These are phyloP conservation scores for Tubosaeta brunneosetosa DNA, from an alignment of 768 basidiomycete genomes.

Conservation along the genomic window DNA sequence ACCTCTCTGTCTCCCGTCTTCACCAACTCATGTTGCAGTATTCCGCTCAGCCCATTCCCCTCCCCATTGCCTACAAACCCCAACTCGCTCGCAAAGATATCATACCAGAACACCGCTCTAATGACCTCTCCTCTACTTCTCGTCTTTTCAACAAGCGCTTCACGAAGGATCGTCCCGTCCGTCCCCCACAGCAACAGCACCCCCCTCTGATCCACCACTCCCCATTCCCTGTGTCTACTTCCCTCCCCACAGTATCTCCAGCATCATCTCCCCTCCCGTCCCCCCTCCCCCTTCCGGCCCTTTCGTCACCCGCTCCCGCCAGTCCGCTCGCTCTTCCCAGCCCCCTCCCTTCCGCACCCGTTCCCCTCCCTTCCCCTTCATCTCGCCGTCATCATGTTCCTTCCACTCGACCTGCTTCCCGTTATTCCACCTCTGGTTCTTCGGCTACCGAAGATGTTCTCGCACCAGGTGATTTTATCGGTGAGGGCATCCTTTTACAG, in stretches of 20 bases:
- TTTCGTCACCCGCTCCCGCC: constrained; percentile 24
- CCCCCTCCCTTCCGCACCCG: constrained; percentile 33
- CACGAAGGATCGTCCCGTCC: constrained; percentile 27
- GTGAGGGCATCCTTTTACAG: constrained; percentile 60
- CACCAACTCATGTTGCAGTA: constrained; percentile 58
- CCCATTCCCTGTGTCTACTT: constrained; percentile 5
- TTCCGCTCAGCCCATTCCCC: constrained; percentile 32
- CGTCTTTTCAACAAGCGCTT: constrained; percentile 34
- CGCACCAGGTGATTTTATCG: constrained; percentile 67
- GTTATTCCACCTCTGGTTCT: constrained; percentile 30
- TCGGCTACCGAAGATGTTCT: constrained; percentile 50
- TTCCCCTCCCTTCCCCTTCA: constrained; percentile 27
- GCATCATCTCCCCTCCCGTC: constrained; percentile 25
- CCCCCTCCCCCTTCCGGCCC: constrained; percentile 29
- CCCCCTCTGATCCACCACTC: constrained; percentile 13
- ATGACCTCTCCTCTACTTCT: constrained; percentile 25
- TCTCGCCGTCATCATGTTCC: constrained; percentile 35
- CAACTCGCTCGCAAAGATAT: constrained; percentile 31
- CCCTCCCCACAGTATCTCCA: constrained; percentile 11
- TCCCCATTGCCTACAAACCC: constrained; percentile 29
- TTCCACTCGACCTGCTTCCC: constrained; percentile 19
- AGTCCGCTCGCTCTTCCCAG: constrained; percentile 34
- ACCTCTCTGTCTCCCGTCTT: constrained; percentile 26
- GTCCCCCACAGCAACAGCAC: constrained; percentile 15
- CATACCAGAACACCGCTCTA: constrained; percentile 23